phyloP scores from a whole-genome alignment of 257 asterid genomes.

The Handroanthus guayacan region DNA sequence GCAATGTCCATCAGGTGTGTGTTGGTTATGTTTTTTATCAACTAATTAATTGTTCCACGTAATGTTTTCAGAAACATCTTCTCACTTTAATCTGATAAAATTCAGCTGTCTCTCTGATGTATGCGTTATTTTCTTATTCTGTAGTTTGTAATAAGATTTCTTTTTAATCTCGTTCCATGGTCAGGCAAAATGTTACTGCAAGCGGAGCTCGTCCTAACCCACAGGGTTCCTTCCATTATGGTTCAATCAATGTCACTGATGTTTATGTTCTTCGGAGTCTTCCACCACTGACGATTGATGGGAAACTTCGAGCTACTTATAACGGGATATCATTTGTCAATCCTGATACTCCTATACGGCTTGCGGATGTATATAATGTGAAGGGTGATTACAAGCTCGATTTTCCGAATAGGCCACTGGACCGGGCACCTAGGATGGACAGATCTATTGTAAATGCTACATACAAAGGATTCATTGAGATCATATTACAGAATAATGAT shows the following conservation, averaged over 20 bases:
- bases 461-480: conserved; percentile 89
- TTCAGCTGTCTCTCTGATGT: too few species aligned
- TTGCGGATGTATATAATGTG: conserved; percentile 75
- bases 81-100: too few species aligned
- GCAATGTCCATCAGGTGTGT: conserved; percentile 85
- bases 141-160: background rate
- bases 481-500: conserved; percentile 86
- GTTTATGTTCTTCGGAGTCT: conserved; percentile 58
- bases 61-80: too few species aligned
- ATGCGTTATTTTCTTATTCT: background rate
- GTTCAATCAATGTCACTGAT: conserved; percentile 80
- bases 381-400: conserved; percentile 89
- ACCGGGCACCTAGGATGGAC: conserved; percentile 62
- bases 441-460: conserved; percentile 79
- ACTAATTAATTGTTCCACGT: too few species aligned
- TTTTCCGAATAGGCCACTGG: conserved; percentile 70
- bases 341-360: conserved; percentile 82
- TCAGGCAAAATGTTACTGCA: conserved; percentile 90
- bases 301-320: conserved; percentile 70
- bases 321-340: conserved; percentile 84
- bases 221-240: conserved; percentile 95
- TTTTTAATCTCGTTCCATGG: conserved; percentile 18
- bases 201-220: conserved; percentile 99
- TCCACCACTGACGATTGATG: conserved; percentile 64
- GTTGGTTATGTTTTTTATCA: background rate